These are phyloP conservation scores for Aciculosporium take DNA, from an alignment of 2,329 filamentous ascomycete genomes.

Conservation along the genomic window DNA sequence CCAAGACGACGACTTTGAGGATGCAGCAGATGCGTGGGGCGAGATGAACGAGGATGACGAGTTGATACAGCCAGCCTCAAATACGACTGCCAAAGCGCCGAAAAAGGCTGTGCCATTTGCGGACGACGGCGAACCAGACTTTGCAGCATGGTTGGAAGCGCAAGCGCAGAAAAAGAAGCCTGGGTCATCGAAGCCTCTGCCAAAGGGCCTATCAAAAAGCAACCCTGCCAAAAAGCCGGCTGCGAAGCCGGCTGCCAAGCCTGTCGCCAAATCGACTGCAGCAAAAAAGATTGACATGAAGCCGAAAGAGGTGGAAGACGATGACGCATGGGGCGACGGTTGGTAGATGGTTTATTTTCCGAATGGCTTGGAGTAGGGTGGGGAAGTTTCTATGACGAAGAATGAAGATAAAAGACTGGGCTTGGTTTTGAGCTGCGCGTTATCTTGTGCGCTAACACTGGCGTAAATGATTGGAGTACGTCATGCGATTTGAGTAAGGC, in stretches of 20 bases:
- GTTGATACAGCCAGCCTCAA: slow-evolving; percentile 20
- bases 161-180: slow-evolving; percentile 72
- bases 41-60: slow-evolving; percentile 44
- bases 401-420: background rate
- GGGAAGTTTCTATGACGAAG: too few relatives aligned
- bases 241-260: slow-evolving; percentile 21
- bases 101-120: slow-evolving; percentile 46
- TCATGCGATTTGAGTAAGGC: background rate
- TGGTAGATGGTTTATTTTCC: slow-evolving; percentile 29
- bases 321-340: slow-evolving; percentile 53
- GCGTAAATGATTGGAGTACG: background rate
- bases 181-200: slow-evolving; percentile 46
- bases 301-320: slow-evolving; percentile 44
- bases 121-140: slow-evolving; percentile 75
- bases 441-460: background rate
- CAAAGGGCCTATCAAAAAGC: slow-evolving; percentile 67
- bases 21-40: slow-evolving; percentile 65
- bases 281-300: slow-evolving; percentile 58
- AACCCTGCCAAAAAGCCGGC: slow-evolving; percentile 26
- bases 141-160: slow-evolving; percentile 86
- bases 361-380: background rate
- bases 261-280: slow-evolving; percentile 25
- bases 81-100: slow-evolving; percentile 16
- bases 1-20: slow-evolving; percentile 41
- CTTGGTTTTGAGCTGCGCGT: background rate